These are phyloP conservation scores for Penicillium malachiteum DNA, from an alignment of 495 filamentous ascomycete genomes.

Conservation along the genomic window DNA sequence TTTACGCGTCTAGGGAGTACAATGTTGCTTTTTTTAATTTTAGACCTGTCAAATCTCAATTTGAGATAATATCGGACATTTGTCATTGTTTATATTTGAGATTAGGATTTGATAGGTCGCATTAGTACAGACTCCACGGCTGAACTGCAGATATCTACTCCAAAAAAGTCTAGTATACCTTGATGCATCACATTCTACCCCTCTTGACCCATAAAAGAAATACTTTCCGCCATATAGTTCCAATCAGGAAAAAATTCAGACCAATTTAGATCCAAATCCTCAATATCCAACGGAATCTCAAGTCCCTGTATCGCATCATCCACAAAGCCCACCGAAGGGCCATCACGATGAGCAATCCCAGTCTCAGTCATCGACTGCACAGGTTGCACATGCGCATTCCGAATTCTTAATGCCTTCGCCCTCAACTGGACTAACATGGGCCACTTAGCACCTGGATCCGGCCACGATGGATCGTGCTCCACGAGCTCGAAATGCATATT, in stretches of 20 bases:
- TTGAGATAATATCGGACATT: too few species aligned
- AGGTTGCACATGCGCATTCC: conserved; percentile 11
- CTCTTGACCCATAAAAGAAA: conserved; percentile 15
- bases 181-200: not conserved
- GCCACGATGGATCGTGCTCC: conserved; percentile 9
- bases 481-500: not conserved
- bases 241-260: conserved; percentile 24
- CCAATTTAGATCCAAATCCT: conserved; percentile 20
- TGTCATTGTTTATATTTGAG: too few species aligned
- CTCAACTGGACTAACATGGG: conserved; percentile 22
- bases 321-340: not conserved
- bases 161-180: too few species aligned
- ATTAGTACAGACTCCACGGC: too few species aligned
- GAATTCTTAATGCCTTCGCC: conserved; percentile 24
- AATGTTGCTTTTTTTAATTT: too few species aligned
- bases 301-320: conserved; percentile 1
- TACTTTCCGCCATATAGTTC: conserved; percentile 21
- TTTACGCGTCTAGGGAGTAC: too few species aligned
- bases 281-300: conserved; percentile 12
- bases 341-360: not conserved
- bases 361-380: not conserved
- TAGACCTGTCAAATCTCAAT: too few species aligned
- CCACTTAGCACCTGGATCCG: conserved; percentile 23
- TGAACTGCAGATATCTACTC: too few species aligned
- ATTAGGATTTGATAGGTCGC: too few species aligned